Evolutionary conservation across 108 stramenopile genomes (phyloP).

Genomic region (Seminavis robusta): DNA sequence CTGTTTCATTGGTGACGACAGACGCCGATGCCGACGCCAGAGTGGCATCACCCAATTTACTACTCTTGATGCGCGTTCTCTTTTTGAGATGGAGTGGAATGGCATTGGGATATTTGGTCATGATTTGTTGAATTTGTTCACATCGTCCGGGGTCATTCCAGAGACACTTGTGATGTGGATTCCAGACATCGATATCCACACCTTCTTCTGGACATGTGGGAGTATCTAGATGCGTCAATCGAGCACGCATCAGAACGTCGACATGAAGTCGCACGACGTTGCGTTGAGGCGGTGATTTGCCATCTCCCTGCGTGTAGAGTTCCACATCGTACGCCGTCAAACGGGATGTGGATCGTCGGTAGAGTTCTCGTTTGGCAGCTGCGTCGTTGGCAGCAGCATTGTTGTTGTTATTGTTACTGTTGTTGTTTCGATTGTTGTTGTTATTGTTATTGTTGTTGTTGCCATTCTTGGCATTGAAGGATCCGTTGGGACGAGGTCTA

Average conservation of each 20-base stretch:
- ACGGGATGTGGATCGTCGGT: background rate
- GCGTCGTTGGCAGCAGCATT: background rate
- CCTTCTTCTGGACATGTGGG: background rate
- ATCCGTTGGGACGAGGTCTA: background rate
- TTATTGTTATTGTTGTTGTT: conserved; percentile 19
- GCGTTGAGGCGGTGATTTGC: conserved; percentile 21
- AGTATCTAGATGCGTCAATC: background rate
- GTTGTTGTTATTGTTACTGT: conserved; percentile 16
- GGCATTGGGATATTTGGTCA: too few relatives aligned
- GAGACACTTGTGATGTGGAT: conserved; percentile 25
- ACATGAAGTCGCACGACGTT: conserved; percentile 22
- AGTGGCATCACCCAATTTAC: conserved; percentile 43
- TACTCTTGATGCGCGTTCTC: conserved; percentile 25
- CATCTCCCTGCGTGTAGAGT: conserved; percentile 28
- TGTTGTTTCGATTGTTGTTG: conserved; percentile 14
- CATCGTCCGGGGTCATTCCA: too few relatives aligned
- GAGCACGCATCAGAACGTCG: background rate
- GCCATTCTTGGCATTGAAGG: background rate
- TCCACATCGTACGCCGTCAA: conserved; percentile 5
- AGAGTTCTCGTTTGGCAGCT: background rate
- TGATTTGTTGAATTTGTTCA: too few relatives aligned
- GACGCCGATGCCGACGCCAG: conserved; percentile 21
- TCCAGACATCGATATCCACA: conserved; percentile 7
- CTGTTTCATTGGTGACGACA: conserved; percentile 22
- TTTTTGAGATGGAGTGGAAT: conserved; percentile 22